phyloP scores from a whole-genome alignment of 345 rosid species.

The Moricandia moricandioides region DNA sequence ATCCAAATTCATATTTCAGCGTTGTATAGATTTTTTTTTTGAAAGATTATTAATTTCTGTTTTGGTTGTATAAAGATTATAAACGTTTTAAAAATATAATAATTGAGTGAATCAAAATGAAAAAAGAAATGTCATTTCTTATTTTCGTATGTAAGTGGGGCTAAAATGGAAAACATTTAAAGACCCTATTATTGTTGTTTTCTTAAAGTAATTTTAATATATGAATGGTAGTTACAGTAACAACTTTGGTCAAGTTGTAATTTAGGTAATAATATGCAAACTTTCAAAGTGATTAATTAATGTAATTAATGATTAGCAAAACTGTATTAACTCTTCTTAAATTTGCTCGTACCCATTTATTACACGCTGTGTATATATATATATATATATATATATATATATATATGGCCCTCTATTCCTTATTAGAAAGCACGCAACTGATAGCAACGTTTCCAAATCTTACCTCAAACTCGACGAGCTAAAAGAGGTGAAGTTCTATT shows the following conservation, averaged over 20 bases:
- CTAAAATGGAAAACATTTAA: neutral
- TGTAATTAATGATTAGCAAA: slow-evolving; percentile 8
- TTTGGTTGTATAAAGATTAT: too few relatives aligned
- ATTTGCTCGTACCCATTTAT: slow-evolving; percentile 6
- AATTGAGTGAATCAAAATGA: neutral
- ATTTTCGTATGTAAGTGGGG: neutral
- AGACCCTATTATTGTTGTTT: neutral
- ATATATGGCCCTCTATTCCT: slow-evolving; percentile 1
- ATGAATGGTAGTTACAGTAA: neutral
- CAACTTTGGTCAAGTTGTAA: slow-evolving; percentile 17
- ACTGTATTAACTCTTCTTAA: slow-evolving; percentile 12
- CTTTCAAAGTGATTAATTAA: slow-evolving; percentile 12
- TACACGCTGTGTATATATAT: neutral
- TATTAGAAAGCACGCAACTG: neutral
- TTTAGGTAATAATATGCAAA: slow-evolving; percentile 6
- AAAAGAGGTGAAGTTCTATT: slow-evolving; percentile 30
- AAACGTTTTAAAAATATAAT: too few relatives aligned
- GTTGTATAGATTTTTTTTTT: neutral
- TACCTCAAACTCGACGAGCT: slow-evolving; percentile 25
- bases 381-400: slow-evolving; percentile 5
- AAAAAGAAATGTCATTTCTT: neutral
- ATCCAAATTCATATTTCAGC: neutral
- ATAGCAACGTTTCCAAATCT: slow-evolving; percentile 3
- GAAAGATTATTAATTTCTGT: too few relatives aligned
- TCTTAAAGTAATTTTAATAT: neutral